These are phyloP conservation scores for Glycine tomentella DNA, from an alignment of 306 rosid genomes.

Conservation along the genomic window DNA sequence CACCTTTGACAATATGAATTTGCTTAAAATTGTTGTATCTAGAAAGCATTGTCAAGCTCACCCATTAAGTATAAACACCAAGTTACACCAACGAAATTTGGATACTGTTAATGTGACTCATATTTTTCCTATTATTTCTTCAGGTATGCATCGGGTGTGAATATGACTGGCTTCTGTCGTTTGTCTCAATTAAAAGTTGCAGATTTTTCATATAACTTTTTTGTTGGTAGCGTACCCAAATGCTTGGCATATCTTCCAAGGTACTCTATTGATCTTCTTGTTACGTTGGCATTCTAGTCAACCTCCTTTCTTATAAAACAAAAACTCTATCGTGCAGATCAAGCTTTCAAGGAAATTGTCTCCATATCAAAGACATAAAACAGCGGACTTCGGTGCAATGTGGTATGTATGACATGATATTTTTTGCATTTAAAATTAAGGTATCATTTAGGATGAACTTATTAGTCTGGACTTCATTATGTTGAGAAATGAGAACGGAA, in stretches of 20 bases:
- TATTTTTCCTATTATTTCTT: slow-evolving; percentile 46
- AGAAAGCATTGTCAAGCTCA: slow-evolving; percentile 19
- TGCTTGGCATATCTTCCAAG: slow-evolving; percentile 88
- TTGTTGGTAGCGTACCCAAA: slow-evolving; percentile 89
- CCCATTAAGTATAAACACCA: slow-evolving; percentile 12
- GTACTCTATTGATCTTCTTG: slow-evolving; percentile 51
- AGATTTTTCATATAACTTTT: slow-evolving; percentile 91
- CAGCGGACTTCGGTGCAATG: slow-evolving; percentile 78
- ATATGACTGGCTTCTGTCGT: slow-evolving; percentile 73
- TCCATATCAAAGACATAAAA: slow-evolving; percentile 61
- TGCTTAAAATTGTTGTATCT: neutral
- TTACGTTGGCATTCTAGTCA: slow-evolving; percentile 39
- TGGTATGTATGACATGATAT: slow-evolving; percentile 56
- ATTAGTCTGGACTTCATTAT: neutral
- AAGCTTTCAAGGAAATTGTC: slow-evolving; percentile 96
- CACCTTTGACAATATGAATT: neutral
- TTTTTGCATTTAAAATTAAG: slow-evolving; percentile 21
- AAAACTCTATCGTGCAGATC: slow-evolving; percentile 57
- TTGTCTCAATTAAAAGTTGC: slow-evolving; percentile 70
- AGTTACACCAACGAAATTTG: slow-evolving; percentile 9
- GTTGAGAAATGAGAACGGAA: slow-evolving; percentile 22
- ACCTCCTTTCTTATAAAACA: slow-evolving; percentile 29
- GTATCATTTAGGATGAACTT: neutral
- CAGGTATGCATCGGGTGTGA: slow-evolving; percentile 74
- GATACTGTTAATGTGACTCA: slow-evolving; percentile 40